Evolutionary conservation across 257 asterid genomes (phyloP).

Genomic region (Plectranthus barbatus): DNA sequence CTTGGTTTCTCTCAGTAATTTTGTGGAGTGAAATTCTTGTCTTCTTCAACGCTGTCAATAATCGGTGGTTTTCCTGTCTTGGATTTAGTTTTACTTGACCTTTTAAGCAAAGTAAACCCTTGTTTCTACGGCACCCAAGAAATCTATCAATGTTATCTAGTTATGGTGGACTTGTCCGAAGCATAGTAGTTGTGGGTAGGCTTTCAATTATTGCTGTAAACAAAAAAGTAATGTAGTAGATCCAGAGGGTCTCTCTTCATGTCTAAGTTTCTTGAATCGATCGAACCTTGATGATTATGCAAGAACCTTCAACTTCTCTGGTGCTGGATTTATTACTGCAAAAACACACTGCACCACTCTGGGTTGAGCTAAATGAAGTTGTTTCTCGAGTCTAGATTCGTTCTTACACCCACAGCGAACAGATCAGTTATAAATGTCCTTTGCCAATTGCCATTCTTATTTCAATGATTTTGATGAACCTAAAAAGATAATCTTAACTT

Average conservation of each 20-base stretch:
- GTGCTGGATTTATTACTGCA: not conserved
- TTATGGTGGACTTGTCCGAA: not conserved
- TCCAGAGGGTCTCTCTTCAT: slow-evolving; percentile 6
- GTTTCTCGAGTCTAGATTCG: no score
- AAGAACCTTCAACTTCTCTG: not conserved
- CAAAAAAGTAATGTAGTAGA: slow-evolving; percentile 9
- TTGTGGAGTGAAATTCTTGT: slow-evolving; percentile 6
- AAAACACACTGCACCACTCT: no score
- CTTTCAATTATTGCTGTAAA: not conserved
- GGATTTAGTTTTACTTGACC: not conserved
- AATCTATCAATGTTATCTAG: not conserved
- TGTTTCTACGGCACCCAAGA: not conserved
- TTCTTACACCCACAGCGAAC: not conserved
- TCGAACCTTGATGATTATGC: not conserved
- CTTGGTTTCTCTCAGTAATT: not conserved
- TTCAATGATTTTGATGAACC: not conserved
- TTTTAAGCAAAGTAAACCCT: not conserved
- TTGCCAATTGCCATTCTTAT: not conserved
- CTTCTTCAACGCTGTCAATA: not conserved
- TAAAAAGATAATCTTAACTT: not conserved
- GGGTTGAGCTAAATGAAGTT: no score
- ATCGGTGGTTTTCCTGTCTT: not conserved
- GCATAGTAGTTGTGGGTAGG: not conserved
- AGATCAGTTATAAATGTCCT: not conserved
- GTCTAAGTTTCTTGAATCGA: slow-evolving; percentile 8